Base-by-base conservation (phyloP, 2,329 filamentous ascomycete genomes). In the Aspergillus quadrilineatus region DNA sequence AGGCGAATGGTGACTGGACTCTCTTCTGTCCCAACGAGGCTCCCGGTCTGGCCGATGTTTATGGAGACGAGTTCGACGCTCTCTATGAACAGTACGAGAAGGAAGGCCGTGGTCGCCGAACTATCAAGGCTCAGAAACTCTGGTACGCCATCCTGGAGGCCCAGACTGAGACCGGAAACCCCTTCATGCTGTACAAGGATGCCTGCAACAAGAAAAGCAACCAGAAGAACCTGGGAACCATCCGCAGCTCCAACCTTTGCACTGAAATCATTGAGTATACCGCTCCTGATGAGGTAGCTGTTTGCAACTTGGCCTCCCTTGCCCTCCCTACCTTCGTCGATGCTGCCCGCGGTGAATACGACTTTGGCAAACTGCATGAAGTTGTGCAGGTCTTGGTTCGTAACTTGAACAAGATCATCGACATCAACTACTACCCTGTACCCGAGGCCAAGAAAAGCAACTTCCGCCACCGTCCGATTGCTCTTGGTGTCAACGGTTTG, bases 161-260 rank as follows among this genome's bases (percentile, higher is more conserved):
- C 49, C 94, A 99, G 81, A 97, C 93, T 34, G 94, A 99, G 85
- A 99, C 94, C 45, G 94, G 94, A 67, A 97, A 96, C 78, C 94
- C 94, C 48, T 99, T 96, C 80, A 99, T 99, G 91, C 87, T 97
- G 59, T 99, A 99, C 87, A 99, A 99, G 84, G 94, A 99, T 78
- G 85, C 88, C 70, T 93, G 89, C 86, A 99, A 99, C 85, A 87
- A 87, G 75, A 99, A 99, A 89, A 97, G 92, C 83, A 99, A 99
- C 85, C 94, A 99, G 82, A 97, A 99, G 88, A 99, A 99, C 79
- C 84, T 99, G 32, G 94, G 94, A 64, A 97, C 92, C 61, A 99
- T 99, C 69, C 92, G 92, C 77, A 97, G 91, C 83, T 99, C 94
- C 71, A 99, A 99, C 77, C 83, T 99, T 48, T 99, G 94, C 86